Base-by-base conservation (phyloP, 345 rosid genomes). In the Ailanthus altissimus region DNA sequence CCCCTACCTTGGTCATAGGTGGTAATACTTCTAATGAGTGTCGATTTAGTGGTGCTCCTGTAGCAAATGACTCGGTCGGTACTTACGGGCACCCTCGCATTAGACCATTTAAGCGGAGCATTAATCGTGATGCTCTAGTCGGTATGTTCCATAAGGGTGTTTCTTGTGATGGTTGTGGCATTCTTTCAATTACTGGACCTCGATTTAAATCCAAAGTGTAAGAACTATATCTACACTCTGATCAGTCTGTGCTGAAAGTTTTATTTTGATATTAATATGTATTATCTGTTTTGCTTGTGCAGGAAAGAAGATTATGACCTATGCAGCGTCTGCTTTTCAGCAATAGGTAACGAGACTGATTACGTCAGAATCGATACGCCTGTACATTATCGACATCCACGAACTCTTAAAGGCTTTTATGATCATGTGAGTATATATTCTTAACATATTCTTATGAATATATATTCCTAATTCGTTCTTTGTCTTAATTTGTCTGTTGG, bases 181-280 rank as follows among this genome's bases (percentile, higher is more conserved):
- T 81, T 85, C 84, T 83, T 85, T 98, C 99, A 20, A 97, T 97
- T 42, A 87, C 89, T 43, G 99, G 99, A 36, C 90, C 91, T 75
- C 88, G 99, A 12, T 92, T 86, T 82, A 94, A 90, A 83, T 97
- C 99, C 6, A 92, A 84, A 86, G 92, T 92, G 99, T 97, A 92
- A 89, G 97, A 66, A 56, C 15, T 38, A 14, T 68, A 2, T 65
- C 32, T 53, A 61, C 5, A 28, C 47, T 38, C 21, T 72, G 28
- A 1, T 5, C 53, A 43, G 25, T 40, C 25, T 25, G 5, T 36
- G 40, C 16, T 66, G 12, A 26, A 50, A 21, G 5, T 20, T 42
- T 49, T 66, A 1, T 20, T 18, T 50, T 6, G 28, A 4, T 77
- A 28, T 16, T 74, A 20, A 46, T 45, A 23, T 62, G 56, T 3